Percentiles rank a stretch among this genome's conserved stretches.
phyloP scores from a whole-genome alignment of 495 filamentous ascomycete species.

The Trichoderma asperelloides region DNA sequence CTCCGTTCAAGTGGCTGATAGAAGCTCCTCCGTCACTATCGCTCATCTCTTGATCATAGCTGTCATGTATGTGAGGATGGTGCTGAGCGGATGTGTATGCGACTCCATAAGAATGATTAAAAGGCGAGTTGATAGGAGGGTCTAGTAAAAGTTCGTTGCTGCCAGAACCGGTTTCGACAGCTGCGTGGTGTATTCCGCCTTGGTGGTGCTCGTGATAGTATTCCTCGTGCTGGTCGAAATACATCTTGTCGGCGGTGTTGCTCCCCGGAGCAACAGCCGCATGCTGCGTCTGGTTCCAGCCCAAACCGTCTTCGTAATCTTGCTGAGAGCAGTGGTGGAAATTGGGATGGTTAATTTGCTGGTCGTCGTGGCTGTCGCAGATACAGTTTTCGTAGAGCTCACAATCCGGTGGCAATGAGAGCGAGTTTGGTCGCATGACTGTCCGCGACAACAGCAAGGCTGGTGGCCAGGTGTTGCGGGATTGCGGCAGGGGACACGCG shows the following conservation, averaged over 20 bases:
- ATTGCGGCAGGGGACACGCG: not conserved
- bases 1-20: not conserved
- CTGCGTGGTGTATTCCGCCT: not conserved
- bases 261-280: not conserved
- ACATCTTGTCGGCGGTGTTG: not conserved
- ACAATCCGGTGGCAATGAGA: not conserved
- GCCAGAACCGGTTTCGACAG: not conserved
- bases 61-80: not conserved
- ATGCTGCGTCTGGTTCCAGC: not conserved
- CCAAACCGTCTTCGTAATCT: not conserved
- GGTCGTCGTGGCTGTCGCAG: not conserved
- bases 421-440: not conserved
- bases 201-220: not conserved
- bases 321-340: not conserved
- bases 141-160: not conserved
- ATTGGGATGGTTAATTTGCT: not conserved
- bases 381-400: not conserved
- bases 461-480: not conserved
- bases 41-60: conserved; percentile 2
- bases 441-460: conserved; percentile 1
- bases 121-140: too few species aligned
- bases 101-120: too few species aligned
- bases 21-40: not conserved
- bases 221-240: not conserved
- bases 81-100: too few species aligned